Evolutionary conservation across 345 rosid genomes (phyloP).

Genomic region (Bruguiera gymnorhiza): DNA sequence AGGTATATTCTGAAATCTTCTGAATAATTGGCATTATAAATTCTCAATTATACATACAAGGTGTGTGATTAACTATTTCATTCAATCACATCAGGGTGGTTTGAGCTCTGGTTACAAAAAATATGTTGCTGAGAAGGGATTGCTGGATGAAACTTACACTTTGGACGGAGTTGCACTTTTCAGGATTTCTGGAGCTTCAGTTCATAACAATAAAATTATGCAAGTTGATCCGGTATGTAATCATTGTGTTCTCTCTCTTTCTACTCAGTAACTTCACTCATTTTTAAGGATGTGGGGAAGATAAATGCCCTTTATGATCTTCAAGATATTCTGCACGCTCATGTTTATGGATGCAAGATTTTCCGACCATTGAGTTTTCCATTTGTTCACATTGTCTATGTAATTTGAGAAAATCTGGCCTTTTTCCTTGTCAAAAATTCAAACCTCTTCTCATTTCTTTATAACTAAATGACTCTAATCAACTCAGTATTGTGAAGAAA

Average conservation of each 20-base stretch:
- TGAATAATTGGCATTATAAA: not conserved
- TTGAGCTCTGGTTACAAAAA: conserved; percentile 87
- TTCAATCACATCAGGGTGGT: conserved; percentile 68
- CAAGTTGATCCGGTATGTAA: conserved; percentile 82
- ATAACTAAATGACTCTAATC: not conserved
- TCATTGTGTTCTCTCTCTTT: conserved; percentile 15
- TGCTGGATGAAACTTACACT: conserved; percentile 64
- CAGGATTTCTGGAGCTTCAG: conserved; percentile 73
- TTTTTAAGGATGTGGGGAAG: not conserved
- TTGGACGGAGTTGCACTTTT: conserved; percentile 72
- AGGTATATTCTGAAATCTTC: conserved; percentile 44
- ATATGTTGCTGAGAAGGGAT: conserved; percentile 54
- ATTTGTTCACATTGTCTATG: no score
- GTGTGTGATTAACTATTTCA: conserved; percentile 13
- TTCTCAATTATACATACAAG: conserved; percentile 6
- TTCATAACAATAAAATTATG: conserved; percentile 65
- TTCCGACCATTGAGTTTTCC: no score
- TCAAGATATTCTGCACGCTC: no score
- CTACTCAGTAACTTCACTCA: not conserved
- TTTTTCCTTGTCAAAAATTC: not conserved
- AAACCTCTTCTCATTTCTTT: not conserved
- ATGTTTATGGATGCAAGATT: no score
- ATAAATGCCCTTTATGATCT: no score
- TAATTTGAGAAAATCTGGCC: not conserved
- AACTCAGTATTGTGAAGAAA: not conserved